Conservation (phyloP, 768 basidiomycete genomes). For the Epithele typhae region DNA sequence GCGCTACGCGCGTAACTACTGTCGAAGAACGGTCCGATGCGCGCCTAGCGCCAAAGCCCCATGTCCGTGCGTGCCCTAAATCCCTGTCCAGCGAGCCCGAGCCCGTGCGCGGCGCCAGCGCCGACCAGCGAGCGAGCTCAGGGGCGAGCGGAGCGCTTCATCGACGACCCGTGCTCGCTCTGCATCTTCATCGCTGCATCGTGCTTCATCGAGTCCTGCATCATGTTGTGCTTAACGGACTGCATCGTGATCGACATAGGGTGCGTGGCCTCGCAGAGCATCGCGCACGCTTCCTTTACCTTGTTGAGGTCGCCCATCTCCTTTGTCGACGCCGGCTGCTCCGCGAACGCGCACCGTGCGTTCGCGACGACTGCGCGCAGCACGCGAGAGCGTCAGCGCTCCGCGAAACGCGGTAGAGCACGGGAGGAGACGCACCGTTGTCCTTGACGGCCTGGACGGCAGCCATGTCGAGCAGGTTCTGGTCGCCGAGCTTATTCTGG, state of each 20-base stretch:
- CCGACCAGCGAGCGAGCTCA: too few species aligned
- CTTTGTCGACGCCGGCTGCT: background rate
- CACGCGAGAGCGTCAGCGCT: background rate
- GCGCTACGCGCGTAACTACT: too few species aligned
- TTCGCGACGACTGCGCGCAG: background rate
- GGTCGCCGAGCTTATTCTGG: background rate
- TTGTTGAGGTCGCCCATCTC: background rate
- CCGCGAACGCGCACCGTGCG: background rate
- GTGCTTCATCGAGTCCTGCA: too few species aligned
- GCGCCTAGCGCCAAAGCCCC: too few species aligned
- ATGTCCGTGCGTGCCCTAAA: too few species aligned
- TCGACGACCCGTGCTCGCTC: too few species aligned
- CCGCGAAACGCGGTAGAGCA: background rate
- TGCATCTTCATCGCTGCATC: too few species aligned
- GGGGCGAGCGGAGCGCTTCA: background rate
- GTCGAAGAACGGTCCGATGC: too few species aligned
- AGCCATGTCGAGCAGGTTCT: background rate
- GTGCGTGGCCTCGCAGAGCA: background rate
- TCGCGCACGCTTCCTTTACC: background rate
- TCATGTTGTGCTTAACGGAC: background rate
- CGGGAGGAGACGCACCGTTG: background rate
- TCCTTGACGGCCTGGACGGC: background rate
- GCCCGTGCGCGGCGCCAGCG: too few species aligned
- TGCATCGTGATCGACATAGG: background rate
- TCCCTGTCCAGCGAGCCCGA: too few species aligned